Conservation (phyloP, 2,329 filamentous ascomycete genomes). For the Exophiala sideris region DNA sequence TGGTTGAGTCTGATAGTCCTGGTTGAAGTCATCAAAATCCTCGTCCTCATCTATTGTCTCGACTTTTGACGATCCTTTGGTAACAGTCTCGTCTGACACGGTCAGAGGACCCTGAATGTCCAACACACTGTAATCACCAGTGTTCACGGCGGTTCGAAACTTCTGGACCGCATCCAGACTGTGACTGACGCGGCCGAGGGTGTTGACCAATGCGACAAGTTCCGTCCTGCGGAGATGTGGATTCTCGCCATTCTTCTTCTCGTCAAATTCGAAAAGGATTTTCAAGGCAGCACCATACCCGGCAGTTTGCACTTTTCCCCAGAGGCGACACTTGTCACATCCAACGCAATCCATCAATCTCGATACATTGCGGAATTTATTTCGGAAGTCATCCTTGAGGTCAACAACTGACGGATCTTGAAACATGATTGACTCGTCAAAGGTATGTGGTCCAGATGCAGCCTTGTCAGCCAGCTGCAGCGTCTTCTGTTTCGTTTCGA, state of each 20-base stretch:
- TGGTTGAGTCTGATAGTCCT: slow-evolving; percentile 31
- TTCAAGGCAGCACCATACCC: slow-evolving; percentile 95
- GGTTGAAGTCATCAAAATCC: slow-evolving; percentile 35
- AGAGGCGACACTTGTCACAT: slow-evolving; percentile 96
- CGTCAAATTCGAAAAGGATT: slow-evolving; percentile 90
- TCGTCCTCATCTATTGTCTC: background rate
- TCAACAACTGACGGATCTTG: slow-evolving; percentile 62
- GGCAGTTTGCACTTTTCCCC: slow-evolving; percentile 94
- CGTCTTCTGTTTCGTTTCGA: slow-evolving; percentile 75
- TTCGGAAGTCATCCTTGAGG: slow-evolving; percentile 94
- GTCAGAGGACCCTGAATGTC: slow-evolving; percentile 13
- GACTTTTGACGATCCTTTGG: background rate
- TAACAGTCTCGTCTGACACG: background rate
- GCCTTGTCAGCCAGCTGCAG: slow-evolving; percentile 70
- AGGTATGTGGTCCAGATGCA: slow-evolving; percentile 68
- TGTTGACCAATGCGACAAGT: slow-evolving; percentile 91
- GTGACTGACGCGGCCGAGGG: slow-evolving; percentile 79
- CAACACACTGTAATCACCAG: slow-evolving; percentile 27
- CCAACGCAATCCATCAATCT: slow-evolving; percentile 98
- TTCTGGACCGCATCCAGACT: slow-evolving; percentile 71
- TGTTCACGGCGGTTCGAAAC: slow-evolving; percentile 58
- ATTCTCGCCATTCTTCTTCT: slow-evolving; percentile 58
- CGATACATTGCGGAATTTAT: slow-evolving; percentile 94
- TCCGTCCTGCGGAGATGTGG: slow-evolving; percentile 82
- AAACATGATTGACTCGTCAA: slow-evolving; percentile 96